Evolutionary conservation across 2,329 filamentous ascomycete species (phyloP).

Genomic region (Penicillium sp.): DNA sequence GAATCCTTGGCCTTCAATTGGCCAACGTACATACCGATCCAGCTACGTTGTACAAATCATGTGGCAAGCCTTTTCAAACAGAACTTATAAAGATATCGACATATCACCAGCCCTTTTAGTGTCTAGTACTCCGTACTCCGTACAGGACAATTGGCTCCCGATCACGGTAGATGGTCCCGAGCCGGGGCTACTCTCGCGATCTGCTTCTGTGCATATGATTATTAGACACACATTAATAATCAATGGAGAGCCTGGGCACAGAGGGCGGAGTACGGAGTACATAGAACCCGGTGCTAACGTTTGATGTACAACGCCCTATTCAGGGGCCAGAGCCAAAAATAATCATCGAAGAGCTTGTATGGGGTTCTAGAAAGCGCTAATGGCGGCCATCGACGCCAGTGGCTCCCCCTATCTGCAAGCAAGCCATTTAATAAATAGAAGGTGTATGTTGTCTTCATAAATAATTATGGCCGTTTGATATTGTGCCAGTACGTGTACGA

Average conservation of each 20-base stretch:
- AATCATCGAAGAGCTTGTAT: not conserved
- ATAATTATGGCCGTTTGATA: not conserved
- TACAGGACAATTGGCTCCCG: not conserved
- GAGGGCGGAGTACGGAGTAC: no score
- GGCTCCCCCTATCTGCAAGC: not conserved
- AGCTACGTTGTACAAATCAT: not conserved
- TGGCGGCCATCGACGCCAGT: not conserved
- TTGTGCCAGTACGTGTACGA: conserved; percentile 2
- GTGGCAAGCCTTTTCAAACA: not conserved
- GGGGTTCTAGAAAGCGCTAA: conserved; percentile 1
- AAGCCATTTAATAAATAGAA: not conserved
- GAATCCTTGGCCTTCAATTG: not conserved
- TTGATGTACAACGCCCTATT: not conserved
- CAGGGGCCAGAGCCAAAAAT: conserved; percentile 6
- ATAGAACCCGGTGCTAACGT: not conserved
- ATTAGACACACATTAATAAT: not conserved
- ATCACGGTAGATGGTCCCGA: not conserved
- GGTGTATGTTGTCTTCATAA: not conserved
- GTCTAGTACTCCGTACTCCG: no score
- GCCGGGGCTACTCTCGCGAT: not conserved
- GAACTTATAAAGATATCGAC: not conserved
- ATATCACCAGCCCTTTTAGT: not conserved
- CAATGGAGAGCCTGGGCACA: not conserved
- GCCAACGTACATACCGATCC: not conserved
- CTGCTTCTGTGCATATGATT: not conserved